Percentiles rank a stretch among this genome's conserved stretches.
Evolutionary conservation across 2,329 filamentous ascomycete species (phyloP).

Genomic region (Aspergillus sp.): DNA sequence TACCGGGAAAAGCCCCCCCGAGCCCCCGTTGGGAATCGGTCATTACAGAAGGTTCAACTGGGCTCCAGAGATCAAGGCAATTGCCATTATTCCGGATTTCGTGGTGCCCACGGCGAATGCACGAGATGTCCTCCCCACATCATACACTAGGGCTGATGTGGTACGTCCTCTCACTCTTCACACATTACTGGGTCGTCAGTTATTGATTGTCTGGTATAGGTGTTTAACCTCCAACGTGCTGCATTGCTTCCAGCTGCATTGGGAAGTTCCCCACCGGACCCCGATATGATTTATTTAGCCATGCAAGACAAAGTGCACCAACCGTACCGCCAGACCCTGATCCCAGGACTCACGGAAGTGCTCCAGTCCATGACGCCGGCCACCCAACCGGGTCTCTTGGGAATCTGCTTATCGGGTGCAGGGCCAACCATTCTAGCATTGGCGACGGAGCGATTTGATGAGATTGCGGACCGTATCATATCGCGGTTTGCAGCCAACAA

Average conservation of each 20-base stretch:
- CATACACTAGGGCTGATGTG: conserved; percentile 73
- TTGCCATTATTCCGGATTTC: conserved; percentile 93
- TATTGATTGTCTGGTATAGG: conserved; percentile 17
- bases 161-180: conserved; percentile 44
- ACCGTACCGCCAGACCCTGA: conserved; percentile 83
- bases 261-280: conserved; percentile 80
- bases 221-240: conserved; percentile 89
- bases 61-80: conserved; percentile 90
- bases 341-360: conserved; percentile 85
- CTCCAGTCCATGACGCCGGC: conserved; percentile 82
- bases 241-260: conserved; percentile 83
- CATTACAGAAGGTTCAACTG: conserved; percentile 95
- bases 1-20: conserved; percentile 75
- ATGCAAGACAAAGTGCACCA: conserved; percentile 99
- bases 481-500: conserved; percentile 55
- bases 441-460: conserved; percentile 80
- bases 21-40: conserved; percentile 85
- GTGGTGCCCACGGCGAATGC: conserved; percentile 92
- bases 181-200: no score
- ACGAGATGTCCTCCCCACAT: conserved; percentile 70
- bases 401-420: conserved; percentile 89
- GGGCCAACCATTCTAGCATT: conserved; percentile 91
- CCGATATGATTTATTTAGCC: conserved; percentile 88
- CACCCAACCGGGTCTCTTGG: conserved; percentile 78
- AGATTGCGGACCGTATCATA: conserved; percentile 74